Evolutionary conservation across 345 rosid species (phyloP).

Genomic region (Stellera chamaejasme): DNA sequence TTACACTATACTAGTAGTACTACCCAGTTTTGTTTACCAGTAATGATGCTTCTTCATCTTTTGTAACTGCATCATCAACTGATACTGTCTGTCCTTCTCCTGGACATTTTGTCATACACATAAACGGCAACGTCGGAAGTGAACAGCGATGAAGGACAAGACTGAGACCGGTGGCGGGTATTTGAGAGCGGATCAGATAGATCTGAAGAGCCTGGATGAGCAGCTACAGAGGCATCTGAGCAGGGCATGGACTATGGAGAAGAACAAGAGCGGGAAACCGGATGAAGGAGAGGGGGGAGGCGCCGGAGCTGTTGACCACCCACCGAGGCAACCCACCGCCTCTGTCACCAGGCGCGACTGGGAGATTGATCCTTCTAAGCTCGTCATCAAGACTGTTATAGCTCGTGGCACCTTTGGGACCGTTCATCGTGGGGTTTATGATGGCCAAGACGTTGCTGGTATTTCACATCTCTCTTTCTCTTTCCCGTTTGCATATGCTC

Average conservation of each 20-base stretch:
- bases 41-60: neutral
- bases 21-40: neutral
- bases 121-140: neutral
- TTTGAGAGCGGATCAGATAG: slow-evolving; percentile 97
- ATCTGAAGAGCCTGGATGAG: slow-evolving; percentile 90
- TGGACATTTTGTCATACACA: slow-evolving; percentile 5
- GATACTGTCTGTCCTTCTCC: slow-evolving; percentile 1
- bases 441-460: slow-evolving; percentile 96
- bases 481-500: neutral
- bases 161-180: slow-evolving; percentile 62
- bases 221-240: slow-evolving; percentile 85
- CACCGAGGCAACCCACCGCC: slow-evolving; percentile 12
- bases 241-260: slow-evolving; percentile 81
- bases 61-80: neutral
- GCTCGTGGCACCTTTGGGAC: slow-evolving; percentile 96
- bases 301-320: neutral
- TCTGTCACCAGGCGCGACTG: slow-evolving; percentile 58
- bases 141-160: slow-evolving; percentile 43
- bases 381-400: slow-evolving; percentile 61
- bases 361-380: slow-evolving; percentile 99
- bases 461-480: slow-evolving; percentile 13
- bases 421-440: slow-evolving; percentile 91
- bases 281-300: slow-evolving; percentile 23
- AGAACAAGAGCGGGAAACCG: slow-evolving; percentile 45
- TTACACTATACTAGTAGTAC: neutral